These are phyloP conservation scores for Fusarium luffae DNA, from an alignment of 2,329 filamentous ascomycete species.

Conservation along the genomic window DNA sequence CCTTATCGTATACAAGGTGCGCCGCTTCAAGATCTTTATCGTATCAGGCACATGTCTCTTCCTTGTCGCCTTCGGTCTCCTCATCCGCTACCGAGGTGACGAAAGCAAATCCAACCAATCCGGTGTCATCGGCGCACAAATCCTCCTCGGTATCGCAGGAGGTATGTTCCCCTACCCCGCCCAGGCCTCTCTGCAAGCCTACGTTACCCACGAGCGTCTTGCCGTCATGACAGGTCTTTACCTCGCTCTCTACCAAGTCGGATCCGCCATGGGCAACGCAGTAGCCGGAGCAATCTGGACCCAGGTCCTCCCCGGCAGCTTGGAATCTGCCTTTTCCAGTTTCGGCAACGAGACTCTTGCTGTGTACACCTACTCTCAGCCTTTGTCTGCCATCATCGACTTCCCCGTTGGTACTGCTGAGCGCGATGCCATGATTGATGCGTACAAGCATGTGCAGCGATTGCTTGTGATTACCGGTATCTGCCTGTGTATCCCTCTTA, in stretches of 20 bases:
- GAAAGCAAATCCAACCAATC: constrained; percentile 55
- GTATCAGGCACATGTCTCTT: constrained; percentile 69
- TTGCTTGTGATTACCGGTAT: constrained; percentile 61
- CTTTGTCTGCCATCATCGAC: constrained; percentile 48
- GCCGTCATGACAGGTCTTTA: constrained; percentile 73
- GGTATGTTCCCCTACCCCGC: constrained; percentile 69
- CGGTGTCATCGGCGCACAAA: constrained; percentile 71
- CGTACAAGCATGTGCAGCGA: constrained; percentile 61
- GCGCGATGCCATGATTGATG: constrained; percentile 55
- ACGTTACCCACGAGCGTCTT: constrained; percentile 62
- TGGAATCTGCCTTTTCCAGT: constrained; percentile 52
- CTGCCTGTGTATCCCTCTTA: constrained; percentile 60
- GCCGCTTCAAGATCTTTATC: constrained; percentile 73
- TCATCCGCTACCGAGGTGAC: constrained; percentile 72
- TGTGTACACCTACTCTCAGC: constrained; percentile 50
- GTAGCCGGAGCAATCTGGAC: constrained; percentile 73
- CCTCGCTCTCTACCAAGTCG: constrained; percentile 71
- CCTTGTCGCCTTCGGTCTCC: constrained; percentile 72
- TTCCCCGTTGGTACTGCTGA: constrained; percentile 58
- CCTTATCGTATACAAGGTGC: constrained; percentile 65
- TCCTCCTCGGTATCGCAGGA: constrained; percentile 71
- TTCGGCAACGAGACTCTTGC: constrained; percentile 54
- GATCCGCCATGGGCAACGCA: constrained; percentile 68
- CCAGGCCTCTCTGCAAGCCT: constrained; percentile 58
- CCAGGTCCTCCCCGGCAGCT: constrained; percentile 62